These are phyloP conservation scores for Chalciporus chontae DNA, from an alignment of 768 basidiomycete species.

Conservation along the genomic window DNA sequence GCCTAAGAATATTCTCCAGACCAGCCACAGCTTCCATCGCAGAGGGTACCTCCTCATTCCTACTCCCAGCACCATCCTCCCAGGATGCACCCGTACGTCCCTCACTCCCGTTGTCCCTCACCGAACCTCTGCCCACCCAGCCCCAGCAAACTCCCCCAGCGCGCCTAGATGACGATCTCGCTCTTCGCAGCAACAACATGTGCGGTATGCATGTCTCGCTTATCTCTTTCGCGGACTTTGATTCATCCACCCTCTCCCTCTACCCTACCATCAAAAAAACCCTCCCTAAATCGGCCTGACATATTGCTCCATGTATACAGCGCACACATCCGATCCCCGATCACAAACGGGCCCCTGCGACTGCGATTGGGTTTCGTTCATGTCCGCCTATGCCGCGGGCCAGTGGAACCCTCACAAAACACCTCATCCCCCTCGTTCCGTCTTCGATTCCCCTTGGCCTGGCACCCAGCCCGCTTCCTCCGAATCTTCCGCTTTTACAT, in stretches of 20 bases:
- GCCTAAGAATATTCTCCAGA: conserved; percentile 29
- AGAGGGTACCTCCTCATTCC: conserved; percentile 36
- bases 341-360: conserved; percentile 26
- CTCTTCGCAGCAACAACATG: conserved; percentile 12
- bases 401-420: conserved; percentile 77
- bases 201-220: conserved; percentile 20
- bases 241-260: conserved; percentile 12
- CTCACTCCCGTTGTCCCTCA: not conserved
- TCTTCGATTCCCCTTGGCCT: conserved; percentile 21
- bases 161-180: conserved; percentile 7
- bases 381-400: conserved; percentile 71
- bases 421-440: conserved; percentile 52
- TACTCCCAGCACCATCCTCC: conserved; percentile 37
- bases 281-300: conserved; percentile 12
- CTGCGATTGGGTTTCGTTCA: conserved; percentile 74
- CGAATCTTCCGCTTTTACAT: conserved; percentile 4
- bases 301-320: not conserved
- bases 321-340: conserved; percentile 12
- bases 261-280: conserved; percentile 10
- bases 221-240: conserved; percentile 1
- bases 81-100: conserved; percentile 13
- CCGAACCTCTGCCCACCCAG: not conserved
- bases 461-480: conserved; percentile 7
- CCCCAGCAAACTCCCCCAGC: conserved; percentile 5
- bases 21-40: conserved; percentile 44